phyloP scores from a whole-genome alignment of 371 early-diverging fungal genomes.

The Mucor lusitanicus region DNA sequence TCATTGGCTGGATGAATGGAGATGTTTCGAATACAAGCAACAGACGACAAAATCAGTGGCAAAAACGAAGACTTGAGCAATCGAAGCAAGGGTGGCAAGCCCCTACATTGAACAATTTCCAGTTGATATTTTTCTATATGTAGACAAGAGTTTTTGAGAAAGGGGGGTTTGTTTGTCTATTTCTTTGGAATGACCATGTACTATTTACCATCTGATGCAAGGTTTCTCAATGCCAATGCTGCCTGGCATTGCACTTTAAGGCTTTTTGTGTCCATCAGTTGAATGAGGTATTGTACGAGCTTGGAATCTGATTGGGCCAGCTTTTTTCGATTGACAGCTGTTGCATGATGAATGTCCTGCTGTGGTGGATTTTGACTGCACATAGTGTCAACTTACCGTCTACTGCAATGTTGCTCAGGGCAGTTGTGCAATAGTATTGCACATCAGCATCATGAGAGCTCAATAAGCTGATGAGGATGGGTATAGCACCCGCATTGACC shows the following conservation, averaged over 20 bases:
- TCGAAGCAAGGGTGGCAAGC: conserved; percentile 73
- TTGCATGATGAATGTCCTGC: neutral
- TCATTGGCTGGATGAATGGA: conserved; percentile 91
- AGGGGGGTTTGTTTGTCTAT: neutral
- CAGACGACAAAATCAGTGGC: conserved; percentile 83
- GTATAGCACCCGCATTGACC: conserved; percentile 86
- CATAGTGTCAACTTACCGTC: conserved; percentile 54
- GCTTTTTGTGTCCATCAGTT: conserved; percentile 77
- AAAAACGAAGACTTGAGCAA: conserved; percentile 78
- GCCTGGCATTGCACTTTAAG: conserved; percentile 77
- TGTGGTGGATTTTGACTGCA: neutral
- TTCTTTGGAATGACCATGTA: neutral
- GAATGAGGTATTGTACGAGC: conserved; percentile 78
- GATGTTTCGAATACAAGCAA: conserved; percentile 93
- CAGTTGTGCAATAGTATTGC: conserved; percentile 90
- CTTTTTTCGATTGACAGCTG: conserved; percentile 68
- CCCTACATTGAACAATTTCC: conserved; percentile 81
- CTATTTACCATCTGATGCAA: conserved; percentile 73
- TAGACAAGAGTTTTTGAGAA: no score
- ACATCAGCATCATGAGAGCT: conserved; percentile 84
- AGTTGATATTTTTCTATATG: conserved; percentile 82
- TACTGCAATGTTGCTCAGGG: conserved; percentile 91
- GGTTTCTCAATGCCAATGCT: conserved; percentile 65
- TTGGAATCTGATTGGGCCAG: conserved; percentile 77
- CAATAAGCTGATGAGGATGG: conserved; percentile 79